phyloP scores from a whole-genome alignment of 2,329 filamentous ascomycete species.

The Fusarium marasasianum region DNA sequence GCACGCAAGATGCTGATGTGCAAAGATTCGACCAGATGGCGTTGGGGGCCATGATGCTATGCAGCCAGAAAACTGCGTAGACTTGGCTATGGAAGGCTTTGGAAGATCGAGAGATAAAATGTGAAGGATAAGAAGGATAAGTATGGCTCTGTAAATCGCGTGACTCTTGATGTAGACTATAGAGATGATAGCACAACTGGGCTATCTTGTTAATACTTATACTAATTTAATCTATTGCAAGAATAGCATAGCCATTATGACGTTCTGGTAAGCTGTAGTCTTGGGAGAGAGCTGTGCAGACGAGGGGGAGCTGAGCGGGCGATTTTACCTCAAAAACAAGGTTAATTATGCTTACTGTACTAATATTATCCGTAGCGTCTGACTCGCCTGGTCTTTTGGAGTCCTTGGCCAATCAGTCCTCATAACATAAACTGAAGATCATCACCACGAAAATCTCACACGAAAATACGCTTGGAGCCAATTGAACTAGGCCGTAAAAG shows the following conservation, averaged over 20 bases:
- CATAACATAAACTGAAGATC: not conserved
- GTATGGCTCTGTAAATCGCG: rapidly evolving
- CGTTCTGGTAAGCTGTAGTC: not conserved
- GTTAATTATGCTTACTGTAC: not conserved
- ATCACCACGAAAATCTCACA: not conserved
- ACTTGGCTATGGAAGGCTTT: rapidly evolving
- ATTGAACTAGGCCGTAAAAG: not conserved
- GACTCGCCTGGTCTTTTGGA: rapidly evolving
- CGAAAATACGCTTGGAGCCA: not conserved
- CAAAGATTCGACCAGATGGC: not conserved
- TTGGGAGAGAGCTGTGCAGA: not conserved
- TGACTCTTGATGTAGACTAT: not conserved
- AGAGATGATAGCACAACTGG: not conserved
- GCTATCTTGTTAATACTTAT: not conserved
- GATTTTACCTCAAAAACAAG: not conserved
- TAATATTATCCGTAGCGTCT: not conserved
- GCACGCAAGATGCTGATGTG: constrained; percentile 43
- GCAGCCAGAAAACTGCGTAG: not conserved
- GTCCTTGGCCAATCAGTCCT: not conserved
- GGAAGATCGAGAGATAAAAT: no score
- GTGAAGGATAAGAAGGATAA: not conserved
- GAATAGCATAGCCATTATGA: not conserved
- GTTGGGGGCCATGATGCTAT: not conserved
- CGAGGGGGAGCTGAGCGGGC: not conserved
- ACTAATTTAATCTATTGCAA: no score